Percentiles rank a stretch among this genome's conserved stretches.
Evolutionary conservation across 768 basidiomycete genomes (phyloP).

Genomic region (Suillus spraguei): DNA sequence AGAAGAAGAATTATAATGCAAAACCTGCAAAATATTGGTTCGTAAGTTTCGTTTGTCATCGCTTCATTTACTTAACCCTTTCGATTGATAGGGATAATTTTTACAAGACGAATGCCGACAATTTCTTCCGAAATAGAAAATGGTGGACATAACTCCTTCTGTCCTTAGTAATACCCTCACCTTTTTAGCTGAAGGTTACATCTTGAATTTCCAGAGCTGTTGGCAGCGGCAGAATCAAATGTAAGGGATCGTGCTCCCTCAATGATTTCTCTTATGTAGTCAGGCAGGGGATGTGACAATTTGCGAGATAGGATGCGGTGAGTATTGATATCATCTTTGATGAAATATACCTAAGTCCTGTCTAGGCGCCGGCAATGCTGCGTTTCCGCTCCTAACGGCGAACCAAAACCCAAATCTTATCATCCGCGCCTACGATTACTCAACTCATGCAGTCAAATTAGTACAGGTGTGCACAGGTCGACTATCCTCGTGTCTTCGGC

Average conservation of each 20-base stretch:
- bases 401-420: slow-evolving; percentile 80
- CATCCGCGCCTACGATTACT: slow-evolving; percentile 89
- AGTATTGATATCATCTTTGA: slow-evolving; percentile 21
- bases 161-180: not conserved
- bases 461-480: slow-evolving; percentile 64
- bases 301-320: slow-evolving; percentile 91
- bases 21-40: slow-evolving; percentile 78
- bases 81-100: slow-evolving; percentile 79
- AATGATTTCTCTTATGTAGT: slow-evolving; percentile 8
- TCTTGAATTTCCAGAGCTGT: slow-evolving; percentile 92
- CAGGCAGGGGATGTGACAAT: slow-evolving; percentile 80
- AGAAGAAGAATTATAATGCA: slow-evolving; percentile 70
- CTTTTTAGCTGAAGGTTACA: slow-evolving; percentile 59
- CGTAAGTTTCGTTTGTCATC: slow-evolving; percentile 27
- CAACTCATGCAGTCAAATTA: slow-evolving; percentile 83
- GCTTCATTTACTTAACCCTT: slow-evolving; percentile 27
- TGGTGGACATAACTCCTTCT: slow-evolving; percentile 49
- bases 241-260: slow-evolving; percentile 39
- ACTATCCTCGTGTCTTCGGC: not conserved
- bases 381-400: slow-evolving; percentile 83
- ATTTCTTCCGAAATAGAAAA: slow-evolving; percentile 95
- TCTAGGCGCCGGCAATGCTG: slow-evolving; percentile 90
- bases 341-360: slow-evolving; percentile 12
- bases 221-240: slow-evolving; percentile 65
- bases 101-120: slow-evolving; percentile 81